Base-by-base conservation (phyloP, 2,329 filamentous ascomycete species). In the Aspergillus quadrilineatus region DNA sequence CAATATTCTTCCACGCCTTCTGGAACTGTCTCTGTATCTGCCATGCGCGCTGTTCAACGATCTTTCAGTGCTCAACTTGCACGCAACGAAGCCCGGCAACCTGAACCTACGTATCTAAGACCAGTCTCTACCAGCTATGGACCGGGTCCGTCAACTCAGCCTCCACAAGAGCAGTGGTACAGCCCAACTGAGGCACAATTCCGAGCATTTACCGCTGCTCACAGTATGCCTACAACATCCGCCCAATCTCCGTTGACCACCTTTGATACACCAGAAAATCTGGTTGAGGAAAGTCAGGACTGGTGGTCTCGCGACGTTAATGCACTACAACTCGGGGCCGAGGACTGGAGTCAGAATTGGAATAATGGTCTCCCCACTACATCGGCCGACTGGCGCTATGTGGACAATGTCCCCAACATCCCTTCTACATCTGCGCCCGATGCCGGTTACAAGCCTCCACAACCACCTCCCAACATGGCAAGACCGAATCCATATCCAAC, bases 231-330 rank as follows among this genome's bases (percentile, higher is more conserved):
- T 3, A 72, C 70, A 15, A 70, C 74, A 4, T 77, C 75, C 5
- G 80, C 80, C 8, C 66, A 74, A 6, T 73, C 73, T 26, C 75
- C 79, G 0, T 78, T 76, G 8, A 78, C 80, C 9, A 75, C 85
- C 50, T 86, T 87, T 58, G 83, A 84, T 26, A 81, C 80, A 7
- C 77, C 86, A 1, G 83, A 87, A 36, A 81, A 82, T 44, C 70
- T 88, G 4, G 78, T 88, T 3, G 79, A 83, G 45, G 85, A 88
- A 49, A 83, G 82, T 47, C 84, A 87, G 58, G 82, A 88, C 63
- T 86, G 82, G 83, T 86, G 84, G 78, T 77, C 85, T 53, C 75
- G 80, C 36, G 86, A 89, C 64, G 85, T 88, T 63, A 80, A 77
- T 15, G 81, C 82, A 49, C 72, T 88, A 4, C 84, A 82, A 0